Base-by-base conservation (phyloP, 352 stramenopile species). In the Globisporangium lucens region DNA sequence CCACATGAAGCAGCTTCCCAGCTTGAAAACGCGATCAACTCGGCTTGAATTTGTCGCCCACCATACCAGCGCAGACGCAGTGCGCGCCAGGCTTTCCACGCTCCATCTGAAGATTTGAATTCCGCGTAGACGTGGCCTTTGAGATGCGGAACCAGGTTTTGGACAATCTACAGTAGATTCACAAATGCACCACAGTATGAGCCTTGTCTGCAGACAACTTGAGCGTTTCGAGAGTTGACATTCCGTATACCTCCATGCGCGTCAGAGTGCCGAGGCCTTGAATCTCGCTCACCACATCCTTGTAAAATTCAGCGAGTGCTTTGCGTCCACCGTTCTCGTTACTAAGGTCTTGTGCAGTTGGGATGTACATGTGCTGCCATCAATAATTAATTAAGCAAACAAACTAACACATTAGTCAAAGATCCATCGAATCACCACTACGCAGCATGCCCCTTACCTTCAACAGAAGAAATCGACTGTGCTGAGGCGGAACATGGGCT, bases 51-150 rank as follows among this genome's bases (percentile, higher is more conserved):
- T 22, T 61, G 68, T 6, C 27, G 59, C 2, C 68, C 68, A 4
- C 29, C 68, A 52, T 74, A 74, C 68, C 68, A 74, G 7, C 68
- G 57, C 41, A 74, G 24, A 6, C 64, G 68, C 33, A 74, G 29
- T 8, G 36, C 68, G 30, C 61, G 57, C 35, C 66, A 68, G 2
- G 68, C 68, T 24, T 53, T 64, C 35, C 41, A 65, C 13, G 68
- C 69, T 3, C 67, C 49, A 4, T 65, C 60, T 3, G 63, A 15
- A 0, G 65, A 67, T 41, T 61, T 41, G 38, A 63, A 78, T 56
- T 78, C 73, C 13, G 62, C 62, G 43, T 78, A 78, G 2, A 78
- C 69, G 27, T 78, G 69, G 2, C 73, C 73, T 10, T 35, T 51
- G 29, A 78, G 56, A 41, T 78, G 73, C 7, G 38, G 29, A 9